These are phyloP conservation scores for Oxalis stricta DNA, from an alignment of 441 rosid species.

Conservation along the genomic window DNA sequence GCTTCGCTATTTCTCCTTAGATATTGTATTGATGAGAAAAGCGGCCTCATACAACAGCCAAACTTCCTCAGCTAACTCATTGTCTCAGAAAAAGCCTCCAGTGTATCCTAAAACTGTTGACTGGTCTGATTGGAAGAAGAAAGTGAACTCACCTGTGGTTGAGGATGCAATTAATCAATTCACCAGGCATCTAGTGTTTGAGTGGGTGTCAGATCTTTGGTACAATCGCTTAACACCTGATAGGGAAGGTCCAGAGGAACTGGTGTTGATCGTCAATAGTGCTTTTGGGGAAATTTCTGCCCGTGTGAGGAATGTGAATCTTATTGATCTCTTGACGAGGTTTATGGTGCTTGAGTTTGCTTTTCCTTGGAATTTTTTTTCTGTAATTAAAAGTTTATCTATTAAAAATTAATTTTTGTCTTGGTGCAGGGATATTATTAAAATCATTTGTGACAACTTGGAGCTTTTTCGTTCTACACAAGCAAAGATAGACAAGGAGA, in stretches of 20 bases:
- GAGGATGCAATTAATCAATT: slow-evolving; percentile 85
- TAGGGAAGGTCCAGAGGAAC: slow-evolving; percentile 83
- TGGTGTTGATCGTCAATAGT: slow-evolving; percentile 54
- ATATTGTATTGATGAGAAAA: slow-evolving; percentile 70
- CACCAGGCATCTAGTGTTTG: slow-evolving; percentile 72
- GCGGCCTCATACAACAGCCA: slow-evolving; percentile 54
- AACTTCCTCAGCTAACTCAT: slow-evolving; percentile 21
- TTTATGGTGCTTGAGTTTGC: slow-evolving; percentile 13
- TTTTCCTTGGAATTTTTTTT: slow-evolving; percentile 4
- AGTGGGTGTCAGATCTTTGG: slow-evolving; percentile 95
- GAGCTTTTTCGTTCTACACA: slow-evolving; percentile 74
- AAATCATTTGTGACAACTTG: slow-evolving; percentile 60
- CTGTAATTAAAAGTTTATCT: background rate
- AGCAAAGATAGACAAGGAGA: slow-evolving; percentile 56
- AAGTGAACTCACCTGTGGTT: slow-evolving; percentile 84
- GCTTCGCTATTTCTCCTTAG: slow-evolving; percentile 77
- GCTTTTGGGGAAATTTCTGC: slow-evolving; percentile 78
- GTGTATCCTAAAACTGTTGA: slow-evolving; percentile 29
- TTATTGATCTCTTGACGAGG: slow-evolving; percentile 87
- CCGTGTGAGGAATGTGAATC: slow-evolving; percentile 69
- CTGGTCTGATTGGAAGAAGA: slow-evolving; percentile 69
- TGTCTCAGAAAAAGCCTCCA: slow-evolving; percentile 29
- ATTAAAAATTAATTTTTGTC: slow-evolving; percentile 22
- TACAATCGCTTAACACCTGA: slow-evolving; percentile 84
- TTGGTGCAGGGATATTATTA: slow-evolving; percentile 72